Conservation (phyloP, 2,329 filamentous ascomycete species). For the Claviceps purpurea region DNA sequence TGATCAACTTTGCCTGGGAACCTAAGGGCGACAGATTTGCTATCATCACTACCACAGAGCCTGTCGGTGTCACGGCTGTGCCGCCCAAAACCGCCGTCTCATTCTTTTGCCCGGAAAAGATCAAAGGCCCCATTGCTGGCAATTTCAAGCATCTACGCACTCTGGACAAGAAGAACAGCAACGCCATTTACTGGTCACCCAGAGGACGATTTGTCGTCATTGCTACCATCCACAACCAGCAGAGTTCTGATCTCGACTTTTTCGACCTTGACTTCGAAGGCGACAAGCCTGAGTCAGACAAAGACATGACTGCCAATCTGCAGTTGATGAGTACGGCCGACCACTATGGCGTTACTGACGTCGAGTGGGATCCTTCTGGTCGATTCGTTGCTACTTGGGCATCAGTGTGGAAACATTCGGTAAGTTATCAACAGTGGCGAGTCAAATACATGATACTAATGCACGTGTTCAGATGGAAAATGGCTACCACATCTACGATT, state of each 20-base stretch:
- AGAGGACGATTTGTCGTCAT: slow-evolving; percentile 90
- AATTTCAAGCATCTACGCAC: slow-evolving; percentile 96
- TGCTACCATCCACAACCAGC: slow-evolving; percentile 81
- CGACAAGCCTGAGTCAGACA: slow-evolving; percentile 84
- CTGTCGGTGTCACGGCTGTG: slow-evolving; percentile 62
- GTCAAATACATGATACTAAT: not conserved
- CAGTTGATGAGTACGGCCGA: slow-evolving; percentile 89
- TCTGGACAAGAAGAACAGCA: slow-evolving; percentile 98
- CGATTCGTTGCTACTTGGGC: slow-evolving; percentile 90
- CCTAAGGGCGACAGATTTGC: slow-evolving; percentile 96
- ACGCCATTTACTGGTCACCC: slow-evolving; percentile 98
- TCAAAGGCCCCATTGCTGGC: slow-evolving; percentile 65
- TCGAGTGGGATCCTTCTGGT: slow-evolving; percentile 96
- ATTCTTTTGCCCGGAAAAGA: slow-evolving; percentile 95
- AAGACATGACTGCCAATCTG: slow-evolving; percentile 87
- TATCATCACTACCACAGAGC: slow-evolving; percentile 87
- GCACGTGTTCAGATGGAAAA: slow-evolving; percentile 72
- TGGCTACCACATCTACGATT: slow-evolving; percentile 96
- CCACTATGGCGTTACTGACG: slow-evolving; percentile 94
- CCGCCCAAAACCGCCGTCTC: slow-evolving; percentile 86
- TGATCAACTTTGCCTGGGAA: slow-evolving; percentile 99
- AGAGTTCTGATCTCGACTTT: slow-evolving; percentile 93
- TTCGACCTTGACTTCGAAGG: slow-evolving; percentile 97
- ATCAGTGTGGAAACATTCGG: slow-evolving; percentile 88
- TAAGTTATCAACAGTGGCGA: slow-evolving; percentile 35